These are phyloP conservation scores for Cutaneotrichosporon sp. DNA, from an alignment of 1,284 basidiomycete species.

Conservation along the genomic window DNA sequence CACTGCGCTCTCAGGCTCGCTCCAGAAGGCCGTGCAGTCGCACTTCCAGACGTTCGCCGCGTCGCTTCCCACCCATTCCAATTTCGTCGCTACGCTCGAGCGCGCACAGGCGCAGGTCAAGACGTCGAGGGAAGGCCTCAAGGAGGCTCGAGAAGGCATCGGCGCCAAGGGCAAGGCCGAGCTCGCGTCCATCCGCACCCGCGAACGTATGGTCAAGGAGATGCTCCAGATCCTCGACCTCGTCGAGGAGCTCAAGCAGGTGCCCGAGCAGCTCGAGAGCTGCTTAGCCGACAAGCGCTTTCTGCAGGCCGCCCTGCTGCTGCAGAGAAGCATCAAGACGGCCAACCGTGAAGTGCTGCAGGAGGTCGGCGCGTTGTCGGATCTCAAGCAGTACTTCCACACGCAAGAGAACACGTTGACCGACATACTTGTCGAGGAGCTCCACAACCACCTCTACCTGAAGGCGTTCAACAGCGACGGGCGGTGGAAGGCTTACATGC, in stretches of 20 bases:
- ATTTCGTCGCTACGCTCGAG: conserved; percentile 68
- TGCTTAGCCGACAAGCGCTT: conserved; percentile 96
- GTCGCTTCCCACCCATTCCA: conserved; percentile 81
- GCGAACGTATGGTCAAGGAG: conserved; percentile 80
- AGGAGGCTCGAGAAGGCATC: conserved; percentile 59
- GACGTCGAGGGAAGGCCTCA: conserved; percentile 69
- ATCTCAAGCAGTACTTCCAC: conserved; percentile 81
- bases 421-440: conserved; percentile 92
- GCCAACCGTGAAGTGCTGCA: conserved; percentile 90
- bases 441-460: conserved; percentile 96
- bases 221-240: conserved; percentile 88
- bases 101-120: conserved; percentile 72
- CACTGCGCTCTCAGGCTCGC: conserved; percentile 39
- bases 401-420: conserved; percentile 87
- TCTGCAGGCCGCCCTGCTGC: conserved; percentile 82
- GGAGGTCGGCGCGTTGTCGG: conserved; percentile 90
- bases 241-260: conserved; percentile 85
- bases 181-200: conserved; percentile 78
- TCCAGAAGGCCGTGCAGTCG: conserved; percentile 59
- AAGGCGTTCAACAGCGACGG: conserved; percentile 95
- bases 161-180: conserved; percentile 61
- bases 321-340: conserved; percentile 84
- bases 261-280: conserved; percentile 89
- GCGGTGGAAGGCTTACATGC: conserved; percentile 82
- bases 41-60: conserved; percentile 91